Conservation (phyloP, 495 filamentous ascomycete genomes). For the Aspergillus asperescens region DNA sequence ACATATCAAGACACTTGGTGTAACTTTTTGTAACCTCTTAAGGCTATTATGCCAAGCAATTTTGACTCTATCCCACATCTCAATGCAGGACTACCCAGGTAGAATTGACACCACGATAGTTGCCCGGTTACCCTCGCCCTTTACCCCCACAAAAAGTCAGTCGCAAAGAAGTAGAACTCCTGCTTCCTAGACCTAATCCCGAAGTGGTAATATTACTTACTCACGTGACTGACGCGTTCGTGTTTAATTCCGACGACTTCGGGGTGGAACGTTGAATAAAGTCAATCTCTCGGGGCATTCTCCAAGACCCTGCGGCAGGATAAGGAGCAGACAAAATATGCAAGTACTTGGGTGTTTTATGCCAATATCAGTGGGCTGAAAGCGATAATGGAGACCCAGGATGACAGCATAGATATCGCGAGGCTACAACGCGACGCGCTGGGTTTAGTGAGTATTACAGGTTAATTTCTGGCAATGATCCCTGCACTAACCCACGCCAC, state of each 20-base stretch:
- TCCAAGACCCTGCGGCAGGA: background rate
- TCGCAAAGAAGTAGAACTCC: no score
- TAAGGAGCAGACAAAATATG: background rate
- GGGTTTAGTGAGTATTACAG: slow-evolving; percentile 37
- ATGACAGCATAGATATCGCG: slow-evolving; percentile 46
- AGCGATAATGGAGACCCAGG: slow-evolving; percentile 41
- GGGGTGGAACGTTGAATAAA: background rate
- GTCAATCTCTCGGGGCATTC: background rate
- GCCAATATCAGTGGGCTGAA: background rate
- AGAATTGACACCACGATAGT: no score
- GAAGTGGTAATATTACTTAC: slow-evolving; percentile 29
- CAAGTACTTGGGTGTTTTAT: background rate
- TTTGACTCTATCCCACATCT: no score
- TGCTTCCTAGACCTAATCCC: background rate
- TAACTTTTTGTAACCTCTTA: background rate
- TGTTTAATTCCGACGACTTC: slow-evolving; percentile 19
- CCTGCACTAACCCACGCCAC: slow-evolving; percentile 31
- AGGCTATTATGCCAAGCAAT: background rate
- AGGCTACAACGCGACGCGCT: slow-evolving; percentile 48
- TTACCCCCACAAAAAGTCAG: no score
- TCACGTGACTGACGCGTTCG: slow-evolving; percentile 40
- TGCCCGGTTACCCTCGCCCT: no score
- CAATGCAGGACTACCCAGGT: background rate
- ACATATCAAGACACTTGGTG: no score
- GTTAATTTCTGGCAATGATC: slow-evolving; percentile 22